phyloP scores from a whole-genome alignment of 441 rosid genomes.

The Jatropha multifida region DNA sequence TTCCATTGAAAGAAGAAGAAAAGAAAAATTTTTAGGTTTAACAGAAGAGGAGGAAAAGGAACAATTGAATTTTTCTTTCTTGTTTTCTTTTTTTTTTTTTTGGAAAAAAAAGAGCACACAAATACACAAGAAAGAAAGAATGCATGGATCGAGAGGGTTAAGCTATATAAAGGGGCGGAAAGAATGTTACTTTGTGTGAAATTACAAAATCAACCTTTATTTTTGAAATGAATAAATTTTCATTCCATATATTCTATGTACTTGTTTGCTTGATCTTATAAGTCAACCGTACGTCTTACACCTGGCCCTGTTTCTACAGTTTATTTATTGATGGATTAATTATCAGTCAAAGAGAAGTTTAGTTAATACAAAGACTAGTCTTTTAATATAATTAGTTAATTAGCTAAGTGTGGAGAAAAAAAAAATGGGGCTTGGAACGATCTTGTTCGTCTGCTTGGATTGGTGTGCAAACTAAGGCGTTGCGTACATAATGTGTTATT shows the following conservation, averaged over 20 bases:
- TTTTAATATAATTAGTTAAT: background rate
- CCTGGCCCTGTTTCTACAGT: constrained; percentile 11
- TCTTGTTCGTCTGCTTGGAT: constrained; percentile 4
- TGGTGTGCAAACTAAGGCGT: background rate
- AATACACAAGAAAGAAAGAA: constrained; percentile 26
- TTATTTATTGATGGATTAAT: background rate
- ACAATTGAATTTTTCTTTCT: background rate
- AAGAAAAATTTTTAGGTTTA: constrained; percentile 19
- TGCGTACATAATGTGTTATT: background rate
- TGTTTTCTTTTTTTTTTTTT: too few species aligned
- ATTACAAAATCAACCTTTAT: constrained; percentile 39
- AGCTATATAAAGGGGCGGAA: constrained; percentile 24
- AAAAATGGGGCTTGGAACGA: background rate
- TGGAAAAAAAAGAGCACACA: constrained; percentile 27
- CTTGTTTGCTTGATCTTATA: constrained; percentile 6
- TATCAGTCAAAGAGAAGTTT: constrained; percentile 12
- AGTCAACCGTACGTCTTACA: constrained; percentile 22
- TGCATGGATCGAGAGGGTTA: constrained; percentile 19
- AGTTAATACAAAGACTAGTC: background rate
- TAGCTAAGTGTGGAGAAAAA: background rate
- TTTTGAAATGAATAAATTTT: background rate
- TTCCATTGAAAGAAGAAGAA: constrained; percentile 42
- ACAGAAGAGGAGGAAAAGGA: background rate
- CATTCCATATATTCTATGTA: background rate
- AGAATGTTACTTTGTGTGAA: constrained; percentile 29